Conservation (phyloP, 164 flowering plant species). For the Nelumbo lutea region DNA sequence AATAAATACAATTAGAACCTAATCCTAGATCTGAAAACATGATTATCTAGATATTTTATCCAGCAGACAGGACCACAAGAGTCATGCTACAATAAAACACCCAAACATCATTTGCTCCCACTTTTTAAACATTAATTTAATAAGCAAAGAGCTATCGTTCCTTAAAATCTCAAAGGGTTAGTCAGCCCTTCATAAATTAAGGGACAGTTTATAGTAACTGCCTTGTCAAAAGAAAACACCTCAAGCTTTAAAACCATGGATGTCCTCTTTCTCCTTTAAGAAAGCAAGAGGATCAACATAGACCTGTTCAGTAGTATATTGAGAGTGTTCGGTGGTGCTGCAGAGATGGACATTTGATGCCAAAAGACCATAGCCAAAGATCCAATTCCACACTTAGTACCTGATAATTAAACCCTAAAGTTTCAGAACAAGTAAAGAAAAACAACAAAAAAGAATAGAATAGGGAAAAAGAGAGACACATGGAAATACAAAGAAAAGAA, state of each 20-base stretch:
- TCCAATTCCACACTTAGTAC: slow-evolving; percentile 91
- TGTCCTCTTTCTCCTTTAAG: neutral
- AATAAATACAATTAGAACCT: no score
- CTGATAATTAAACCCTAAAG: slow-evolving; percentile 31
- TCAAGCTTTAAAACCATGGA: neutral
- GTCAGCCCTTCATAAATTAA: no score
- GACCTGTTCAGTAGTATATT: slow-evolving; percentile 56
- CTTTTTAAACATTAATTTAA: no score
- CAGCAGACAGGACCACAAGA: no score
- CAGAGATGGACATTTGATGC: slow-evolving; percentile 53
- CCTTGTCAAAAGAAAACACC: slow-evolving; percentile 7
- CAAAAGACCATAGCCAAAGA: slow-evolving; percentile 92
- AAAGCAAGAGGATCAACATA: slow-evolving; percentile 11
- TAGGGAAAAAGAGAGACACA: neutral
- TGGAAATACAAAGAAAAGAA: neutral
- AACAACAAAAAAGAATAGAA: neutral
- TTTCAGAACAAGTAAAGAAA: neutral
- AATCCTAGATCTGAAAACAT: no score
- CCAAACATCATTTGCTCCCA: no score
- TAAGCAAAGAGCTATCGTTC: no score
- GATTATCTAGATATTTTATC: no score
- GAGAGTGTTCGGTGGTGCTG: slow-evolving; percentile 91
- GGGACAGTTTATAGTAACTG: neutral
- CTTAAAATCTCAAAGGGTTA: no score
- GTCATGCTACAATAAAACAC: no score